Evolutionary conservation across 2,329 filamentous ascomycete species (phyloP), one percentile per base, ranked within the genome.

Genomic region (Nannizzia gypsea): DNA sequence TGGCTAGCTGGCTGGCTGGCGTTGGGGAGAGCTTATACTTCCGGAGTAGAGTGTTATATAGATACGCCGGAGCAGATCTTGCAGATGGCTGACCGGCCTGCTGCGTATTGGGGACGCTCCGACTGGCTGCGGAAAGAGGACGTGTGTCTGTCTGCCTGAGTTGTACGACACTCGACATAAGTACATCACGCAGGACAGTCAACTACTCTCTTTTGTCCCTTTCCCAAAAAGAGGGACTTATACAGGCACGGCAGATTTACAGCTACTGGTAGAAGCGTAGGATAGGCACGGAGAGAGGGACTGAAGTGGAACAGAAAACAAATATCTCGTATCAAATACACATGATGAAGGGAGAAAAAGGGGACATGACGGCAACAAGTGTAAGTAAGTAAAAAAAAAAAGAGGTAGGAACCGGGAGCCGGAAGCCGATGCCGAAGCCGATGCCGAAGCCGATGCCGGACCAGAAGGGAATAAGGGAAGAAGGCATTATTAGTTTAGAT

Each of bases 371-470:
- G 8, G 8, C 50, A n/a, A 54, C 11, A 24, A 11, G 31, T 11
- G 31, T 3, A 36, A 36, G 31, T 36, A 36, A 36, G 31, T 36
- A 36, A 36, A 8, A 36, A 31, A 8, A 11, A n/a, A 59, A 55
- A 40, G 36, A 17, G 31, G 36, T 52, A 28, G 55, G 59, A 59
- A 42, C 28, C 28, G 55, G 55, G 59, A 59, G 48, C 28, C 28
- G 55, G 28, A 31, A 42, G 59, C 28, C 40, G 59, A 36, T 26
- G 42, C 42, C 57, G 42, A 46, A 40, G 52, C 13, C 34, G 63
- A 62, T 63, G 64, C 64, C 61, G 63, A 59, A 61, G 58, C 20
- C 34, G 56, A 54, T 57, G 42, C 40, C 24, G 55, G 58, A 36
- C 48, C 13, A 56, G 54, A 31, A 11, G 40, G 17, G 36, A 34